phyloP scores from a whole-genome alignment of 345 rosid species.

The Raphanus raphanistrum region DNA sequence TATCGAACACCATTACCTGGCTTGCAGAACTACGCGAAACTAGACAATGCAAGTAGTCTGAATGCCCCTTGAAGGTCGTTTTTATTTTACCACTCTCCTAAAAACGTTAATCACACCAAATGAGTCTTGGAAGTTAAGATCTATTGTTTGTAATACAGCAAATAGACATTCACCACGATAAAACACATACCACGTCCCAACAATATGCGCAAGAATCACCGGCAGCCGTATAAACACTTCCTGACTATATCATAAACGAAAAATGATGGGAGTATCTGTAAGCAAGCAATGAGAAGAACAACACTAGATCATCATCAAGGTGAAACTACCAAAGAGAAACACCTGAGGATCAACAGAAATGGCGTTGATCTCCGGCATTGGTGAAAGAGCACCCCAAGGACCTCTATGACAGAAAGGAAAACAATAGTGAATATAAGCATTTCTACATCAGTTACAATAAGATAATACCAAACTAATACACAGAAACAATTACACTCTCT shows the following conservation, averaged over 20 bases:
- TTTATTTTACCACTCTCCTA: constrained; percentile 85
- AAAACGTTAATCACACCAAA: constrained; percentile 34
- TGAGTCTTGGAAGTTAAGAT: not conserved
- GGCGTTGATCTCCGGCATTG: constrained; percentile 88
- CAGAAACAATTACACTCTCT: not conserved
- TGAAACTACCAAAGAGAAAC: not conserved
- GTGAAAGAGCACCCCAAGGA: constrained; percentile 96
- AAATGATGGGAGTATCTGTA: not conserved
- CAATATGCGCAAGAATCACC: constrained; percentile 96
- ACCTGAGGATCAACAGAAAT: constrained; percentile 74
- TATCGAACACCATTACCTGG: constrained; percentile 55
- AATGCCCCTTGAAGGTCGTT: constrained; percentile 82
- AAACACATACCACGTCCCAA: constrained; percentile 92
- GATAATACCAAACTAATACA: constrained; percentile 2
- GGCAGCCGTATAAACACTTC: constrained; percentile 77
- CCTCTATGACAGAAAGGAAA: constrained; percentile 50
- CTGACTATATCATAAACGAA: constrained; percentile 50
- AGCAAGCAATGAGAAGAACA: not conserved
- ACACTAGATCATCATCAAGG: constrained; percentile 8
- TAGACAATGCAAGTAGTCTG: constrained; percentile 81
- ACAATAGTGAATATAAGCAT: constrained; percentile 22
- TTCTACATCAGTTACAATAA: not conserved
- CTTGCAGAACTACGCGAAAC: constrained; percentile 64
- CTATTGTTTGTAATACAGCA: not conserved
- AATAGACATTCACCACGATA: constrained; percentile 32